Base-by-base conservation (phyloP, 306 rosid species). In the Dryas alaskensis region DNA sequence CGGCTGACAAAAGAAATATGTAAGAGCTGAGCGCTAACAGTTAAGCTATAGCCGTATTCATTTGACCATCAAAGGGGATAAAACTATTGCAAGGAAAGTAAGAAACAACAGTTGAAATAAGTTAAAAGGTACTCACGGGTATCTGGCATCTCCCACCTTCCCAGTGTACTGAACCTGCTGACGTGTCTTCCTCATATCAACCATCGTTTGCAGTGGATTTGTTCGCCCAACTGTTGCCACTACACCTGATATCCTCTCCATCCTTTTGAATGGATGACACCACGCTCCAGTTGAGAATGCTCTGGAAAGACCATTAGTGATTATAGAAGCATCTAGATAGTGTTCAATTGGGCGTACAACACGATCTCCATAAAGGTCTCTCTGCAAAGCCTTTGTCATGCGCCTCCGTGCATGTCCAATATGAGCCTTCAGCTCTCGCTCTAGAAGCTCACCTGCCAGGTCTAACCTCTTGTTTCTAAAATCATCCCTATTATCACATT, bases 251-350 rank as follows among this genome's bases (percentile, higher is more conserved):
- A 87, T 92, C 84, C 99, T 92, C 81, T 92, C 99, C 73, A 84
- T 74, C 82, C 87, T 83, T 81, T 95, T 95, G 75, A 80, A 92
- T 13, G 96, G 87, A 84, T 95, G 99, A n/a, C 90, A 75, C 99
- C 99, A 95, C 12, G 98, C 97, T 61, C 99, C 98, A 8, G 98
- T 95, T 44, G 99, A 95, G 82, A 95, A 95, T 68, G 99, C 99
- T 76, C 99, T 79, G 57, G 93, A 87, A 54, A 95, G 89, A 81
- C 98, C 99, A 71, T 90, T 95, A 52, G 99, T 88, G 53, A 95
- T 88, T 67, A 95, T 88, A 52, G 99, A 89, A 51, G 99, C 96
- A 71, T 95, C 99, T 8, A 95, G 83, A 81, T 95, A 95, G 78
- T 87, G 85, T 69, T 95, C 99, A 76, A 90, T 79, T 3, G 84